Evolutionary conservation across 1,284 basidiomycete genomes (phyloP), one percentile per base, ranked within the genome.

Genomic region (Fistulina hepatica): DNA sequence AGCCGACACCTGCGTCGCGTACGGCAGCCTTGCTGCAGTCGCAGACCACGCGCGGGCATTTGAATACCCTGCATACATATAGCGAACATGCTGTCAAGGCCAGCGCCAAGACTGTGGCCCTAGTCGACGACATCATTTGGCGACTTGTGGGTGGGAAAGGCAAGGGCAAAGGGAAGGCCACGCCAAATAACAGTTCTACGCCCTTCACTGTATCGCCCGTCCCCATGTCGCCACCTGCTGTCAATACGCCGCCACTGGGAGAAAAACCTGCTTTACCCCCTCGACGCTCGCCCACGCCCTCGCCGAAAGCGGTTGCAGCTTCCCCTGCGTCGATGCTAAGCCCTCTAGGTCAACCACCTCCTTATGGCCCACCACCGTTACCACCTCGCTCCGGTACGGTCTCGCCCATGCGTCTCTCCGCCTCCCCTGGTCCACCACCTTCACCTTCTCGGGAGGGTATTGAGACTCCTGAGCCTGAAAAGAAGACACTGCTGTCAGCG

Each of bases 81-180:
- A 80, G 69, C 43, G 76, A 75, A 0, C 64, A 75, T 47, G 81
- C 79, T 0, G 78, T 78, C 22, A 70, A 73, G 44, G 69, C 82
- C 39, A 81, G 76, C 40, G 55, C 69, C 15, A 71, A 72, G 47
- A 83, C 81, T 0, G 61, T 79, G n/a, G 60, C 59, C 2, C 54
- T 72, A 41, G 73, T 85, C 44, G 76, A 83, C 48, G 59, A 57
- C 33, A 68, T 82, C 60, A 72, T 84, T 49, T 57, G 64, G 19
- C 60, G 60, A 7, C 68, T 70, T 0, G 59, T 67, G 42, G 63
- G 61, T 41, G 49, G 59, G 36, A 58, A 59, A 43, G 45, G 55
- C 22, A 60, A 63, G 45, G 49, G 55, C 25, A 50, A 53, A 34
- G 41, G 41, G 17, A 44, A 47, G 24, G 38, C 36, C 9, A 45